These are phyloP conservation scores for Secale cereale DNA, from an alignment of 176 grass and related monocot species.

Conservation along the genomic window DNA sequence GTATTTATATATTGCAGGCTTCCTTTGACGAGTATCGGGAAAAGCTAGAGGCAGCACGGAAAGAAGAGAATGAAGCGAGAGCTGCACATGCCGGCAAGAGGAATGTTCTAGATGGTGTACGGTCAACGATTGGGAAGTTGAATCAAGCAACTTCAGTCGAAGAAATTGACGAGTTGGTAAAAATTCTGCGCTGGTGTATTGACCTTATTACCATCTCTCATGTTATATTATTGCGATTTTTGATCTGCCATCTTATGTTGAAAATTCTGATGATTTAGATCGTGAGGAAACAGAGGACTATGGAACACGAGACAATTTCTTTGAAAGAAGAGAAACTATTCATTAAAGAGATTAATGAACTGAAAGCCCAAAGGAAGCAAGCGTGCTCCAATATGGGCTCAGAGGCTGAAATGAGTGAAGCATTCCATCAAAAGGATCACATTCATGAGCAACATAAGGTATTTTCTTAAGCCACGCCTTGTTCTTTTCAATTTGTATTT, in stretches of 20 bases:
- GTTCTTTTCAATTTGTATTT: background rate
- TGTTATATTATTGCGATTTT: background rate
- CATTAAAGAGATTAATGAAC: conserved; percentile 85
- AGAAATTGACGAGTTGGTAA: conserved; percentile 88
- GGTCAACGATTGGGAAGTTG: conserved; percentile 69
- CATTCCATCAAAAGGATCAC: conserved; percentile 72
- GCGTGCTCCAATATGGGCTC: conserved; percentile 58
- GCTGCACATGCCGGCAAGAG: conserved; percentile 60
- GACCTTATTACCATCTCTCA: background rate
- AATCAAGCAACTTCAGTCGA: conserved; percentile 85
- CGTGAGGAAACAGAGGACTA: conserved; percentile 53
- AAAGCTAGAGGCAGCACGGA: conserved; percentile 46
- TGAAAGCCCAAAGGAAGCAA: conserved; percentile 74
- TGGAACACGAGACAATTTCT: conserved; percentile 82
- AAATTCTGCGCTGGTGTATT: conserved; percentile 1
- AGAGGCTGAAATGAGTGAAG: conserved; percentile 70
- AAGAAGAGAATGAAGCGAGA: conserved; percentile 67
- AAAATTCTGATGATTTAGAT: conserved; percentile 51
- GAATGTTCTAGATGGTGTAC: conserved; percentile 53
- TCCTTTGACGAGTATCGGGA: conserved; percentile 43
- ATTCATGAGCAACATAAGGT: conserved; percentile 85
- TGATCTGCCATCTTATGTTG: conserved; percentile 9
- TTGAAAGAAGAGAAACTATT: conserved; percentile 78
- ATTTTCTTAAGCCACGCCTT: background rate
- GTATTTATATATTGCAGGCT: conserved; percentile 42